A percentile compares a stretch with the other conserved stretches of the same genome.
Evolutionary conservation across 2,329 filamentous ascomycete genomes (phyloP).

Genomic region (Huntiella moniliformis): DNA sequence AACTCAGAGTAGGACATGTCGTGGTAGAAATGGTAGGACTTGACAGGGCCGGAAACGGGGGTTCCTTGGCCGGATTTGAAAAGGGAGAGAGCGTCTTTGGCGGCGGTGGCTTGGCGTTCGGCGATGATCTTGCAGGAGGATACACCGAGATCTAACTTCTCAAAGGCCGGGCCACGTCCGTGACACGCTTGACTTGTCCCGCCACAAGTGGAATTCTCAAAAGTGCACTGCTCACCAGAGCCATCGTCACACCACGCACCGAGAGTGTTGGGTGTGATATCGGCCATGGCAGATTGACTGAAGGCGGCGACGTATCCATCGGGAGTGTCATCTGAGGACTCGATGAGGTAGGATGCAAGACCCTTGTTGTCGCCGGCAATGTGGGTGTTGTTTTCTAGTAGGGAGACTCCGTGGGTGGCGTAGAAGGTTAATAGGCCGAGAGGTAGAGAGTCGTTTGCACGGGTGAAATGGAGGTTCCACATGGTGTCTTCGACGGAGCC

Average conservation of each 20-base stretch:
- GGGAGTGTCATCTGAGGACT: slow-evolving; percentile 37
- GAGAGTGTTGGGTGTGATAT: slow-evolving; percentile 68
- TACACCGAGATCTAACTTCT: slow-evolving; percentile 47
- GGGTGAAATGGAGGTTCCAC: slow-evolving; percentile 61
- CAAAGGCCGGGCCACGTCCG: slow-evolving; percentile 48
- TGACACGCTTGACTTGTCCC: slow-evolving; percentile 50
- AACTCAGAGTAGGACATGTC: slow-evolving; percentile 62
- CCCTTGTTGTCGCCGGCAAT: slow-evolving; percentile 94
- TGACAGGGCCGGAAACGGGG: slow-evolving; percentile 45
- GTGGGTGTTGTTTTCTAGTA: slow-evolving; percentile 80
- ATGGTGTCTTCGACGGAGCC: slow-evolving; percentile 36
- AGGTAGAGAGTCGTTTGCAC: slow-evolving; percentile 54
- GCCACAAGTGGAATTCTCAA: slow-evolving; percentile 61
- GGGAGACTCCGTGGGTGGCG: slow-evolving; percentile 76
- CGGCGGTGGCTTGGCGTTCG: slow-evolving; percentile 43
- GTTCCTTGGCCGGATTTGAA: slow-evolving; percentile 18
- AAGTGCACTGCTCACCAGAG: slow-evolving; percentile 46
- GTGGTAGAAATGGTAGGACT: slow-evolving; percentile 63
- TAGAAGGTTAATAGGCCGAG: slow-evolving; percentile 80
- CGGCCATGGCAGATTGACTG: slow-evolving; percentile 77
- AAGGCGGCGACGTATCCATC: slow-evolving; percentile 71
- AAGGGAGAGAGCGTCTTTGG: slow-evolving; percentile 20
- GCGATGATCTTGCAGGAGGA: slow-evolving; percentile 65
- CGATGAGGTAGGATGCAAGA: slow-evolving; percentile 70
- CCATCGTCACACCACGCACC: slow-evolving; percentile 80